Conservation (phyloP, 129 eudicot genomes). For the Escallonia herrerae region DNA sequence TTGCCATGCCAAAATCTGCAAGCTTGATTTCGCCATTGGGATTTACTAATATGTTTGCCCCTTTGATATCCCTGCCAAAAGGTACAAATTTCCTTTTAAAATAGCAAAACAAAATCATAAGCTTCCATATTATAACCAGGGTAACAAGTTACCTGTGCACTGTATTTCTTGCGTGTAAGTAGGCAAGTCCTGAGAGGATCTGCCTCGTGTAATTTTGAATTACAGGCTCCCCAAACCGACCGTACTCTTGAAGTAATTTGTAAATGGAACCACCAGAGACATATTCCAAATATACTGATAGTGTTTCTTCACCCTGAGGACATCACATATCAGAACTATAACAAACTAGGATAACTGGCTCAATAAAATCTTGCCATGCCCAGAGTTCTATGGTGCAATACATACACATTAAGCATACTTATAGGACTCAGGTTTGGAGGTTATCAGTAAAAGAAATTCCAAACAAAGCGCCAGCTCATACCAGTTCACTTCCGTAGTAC, state of each 20-base stretch:
- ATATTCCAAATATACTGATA: slow-evolving; percentile 82
- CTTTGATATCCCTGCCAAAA: slow-evolving; percentile 81
- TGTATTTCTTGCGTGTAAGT: slow-evolving; percentile 74
- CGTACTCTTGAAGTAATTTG: slow-evolving; percentile 86
- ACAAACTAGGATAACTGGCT: neutral
- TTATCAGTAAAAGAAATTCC: neutral
- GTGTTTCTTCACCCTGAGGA: slow-evolving; percentile 66
- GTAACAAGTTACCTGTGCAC: slow-evolving; percentile 64
- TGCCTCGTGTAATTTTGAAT: slow-evolving; percentile 91
- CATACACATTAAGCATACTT: too few relatives aligned
- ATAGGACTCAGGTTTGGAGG: neutral
- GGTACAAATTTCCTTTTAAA: slow-evolving; percentile 8
- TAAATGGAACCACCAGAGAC: slow-evolving; percentile 95
- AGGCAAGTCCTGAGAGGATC: slow-evolving; percentile 74
- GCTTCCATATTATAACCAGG: slow-evolving; percentile 5
- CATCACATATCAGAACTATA: slow-evolving; percentile 1
- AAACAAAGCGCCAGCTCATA: slow-evolving; percentile 16
- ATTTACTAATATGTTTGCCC: slow-evolving; percentile 92
- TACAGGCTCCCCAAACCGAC: slow-evolving; percentile 83
- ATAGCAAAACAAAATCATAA: neutral
- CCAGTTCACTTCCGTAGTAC: slow-evolving; percentile 88
- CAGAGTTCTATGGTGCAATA: neutral
- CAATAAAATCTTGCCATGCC: neutral
- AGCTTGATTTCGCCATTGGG: slow-evolving; percentile 95
- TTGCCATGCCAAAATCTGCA: slow-evolving; percentile 99